These are phyloP conservation scores for Ceratobasidium theobromae DNA, from an alignment of 1,284 basidiomycete species.

Conservation along the genomic window DNA sequence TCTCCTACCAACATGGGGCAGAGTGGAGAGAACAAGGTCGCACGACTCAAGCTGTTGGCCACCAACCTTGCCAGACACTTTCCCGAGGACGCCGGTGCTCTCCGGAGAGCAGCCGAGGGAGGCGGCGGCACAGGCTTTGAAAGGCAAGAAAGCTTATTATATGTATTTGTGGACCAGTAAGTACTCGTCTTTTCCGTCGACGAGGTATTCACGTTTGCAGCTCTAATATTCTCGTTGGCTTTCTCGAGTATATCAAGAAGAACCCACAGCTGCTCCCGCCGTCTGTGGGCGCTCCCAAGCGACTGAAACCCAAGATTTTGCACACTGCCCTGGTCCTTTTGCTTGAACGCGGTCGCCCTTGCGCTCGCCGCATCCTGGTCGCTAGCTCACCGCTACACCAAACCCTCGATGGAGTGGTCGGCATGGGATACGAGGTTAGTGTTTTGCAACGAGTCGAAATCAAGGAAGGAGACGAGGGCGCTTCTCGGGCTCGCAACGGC, in stretches of 20 bases:
- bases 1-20: slow-evolving; percentile 46
- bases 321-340: slow-evolving; percentile 70
- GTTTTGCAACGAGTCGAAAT: slow-evolving; percentile 78
- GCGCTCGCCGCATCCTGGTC: slow-evolving; percentile 70
- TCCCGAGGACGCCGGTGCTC: slow-evolving; percentile 39
- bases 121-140: slow-evolving; percentile 41
- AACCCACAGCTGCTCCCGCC: slow-evolving; percentile 46
- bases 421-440: slow-evolving; percentile 76
- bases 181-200: slow-evolving; percentile 39
- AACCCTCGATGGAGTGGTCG: slow-evolving; percentile 69
- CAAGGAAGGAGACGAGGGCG: slow-evolving; percentile 39
- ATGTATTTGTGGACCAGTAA: slow-evolving; percentile 87
- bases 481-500: slow-evolving; percentile 37
- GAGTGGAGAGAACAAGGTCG: slow-evolving; percentile 38
- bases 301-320: slow-evolving; percentile 54
- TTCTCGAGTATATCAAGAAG: slow-evolving; percentile 63
- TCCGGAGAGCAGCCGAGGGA: slow-evolving; percentile 45
- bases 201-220: slow-evolving; percentile 44
- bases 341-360: slow-evolving; percentile 68
- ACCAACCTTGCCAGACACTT: slow-evolving; percentile 40
- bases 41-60: slow-evolving; percentile 38
- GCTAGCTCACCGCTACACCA: slow-evolving; percentile 82
- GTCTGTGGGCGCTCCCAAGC: slow-evolving; percentile 40
- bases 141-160: slow-evolving; percentile 61
- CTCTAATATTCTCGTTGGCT: slow-evolving; percentile 81